phyloP scores from a whole-genome alignment of 768 basidiomycete species.

The Pleurotus ostreatus region DNA sequence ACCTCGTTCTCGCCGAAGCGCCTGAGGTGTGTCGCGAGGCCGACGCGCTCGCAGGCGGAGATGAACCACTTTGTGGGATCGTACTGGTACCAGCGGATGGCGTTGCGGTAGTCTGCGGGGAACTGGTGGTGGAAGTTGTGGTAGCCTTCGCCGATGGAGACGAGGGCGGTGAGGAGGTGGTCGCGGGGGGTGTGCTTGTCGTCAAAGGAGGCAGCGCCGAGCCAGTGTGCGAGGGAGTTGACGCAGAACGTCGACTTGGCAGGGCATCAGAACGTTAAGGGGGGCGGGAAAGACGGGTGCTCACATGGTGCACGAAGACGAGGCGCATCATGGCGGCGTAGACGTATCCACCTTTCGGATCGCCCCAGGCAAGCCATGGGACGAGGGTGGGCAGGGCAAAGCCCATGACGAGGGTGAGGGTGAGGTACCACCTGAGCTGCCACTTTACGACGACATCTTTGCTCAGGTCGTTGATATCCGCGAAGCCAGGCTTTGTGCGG shows the following conservation, averaged over 20 bases:
- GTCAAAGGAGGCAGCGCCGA: constrained; percentile 81
- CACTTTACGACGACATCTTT: constrained; percentile 79
- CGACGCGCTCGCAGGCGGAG: constrained; percentile 49
- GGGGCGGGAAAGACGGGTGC: constrained; percentile 18
- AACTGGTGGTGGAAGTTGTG: constrained; percentile 98
- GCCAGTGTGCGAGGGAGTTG: constrained; percentile 95
- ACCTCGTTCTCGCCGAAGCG: constrained; percentile 54
- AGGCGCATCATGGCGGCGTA: constrained; percentile 63
- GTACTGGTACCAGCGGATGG: constrained; percentile 91
- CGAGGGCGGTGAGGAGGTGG: constrained; percentile 82
- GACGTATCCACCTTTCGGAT: constrained; percentile 81
- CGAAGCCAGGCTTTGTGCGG: constrained; percentile 83
- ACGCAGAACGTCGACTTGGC: constrained; percentile 93
- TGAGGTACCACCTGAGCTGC: constrained; percentile 78
- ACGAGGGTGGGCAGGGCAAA: constrained; percentile 57
- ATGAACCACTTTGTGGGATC: constrained; percentile 94
- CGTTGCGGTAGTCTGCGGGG: constrained; percentile 95
- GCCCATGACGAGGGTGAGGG: constrained; percentile 72
- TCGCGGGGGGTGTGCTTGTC: constrained; percentile 85
- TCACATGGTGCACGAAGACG: constrained; percentile 65
- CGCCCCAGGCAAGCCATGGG: constrained; percentile 74
- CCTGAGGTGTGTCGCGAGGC: constrained; percentile 70
- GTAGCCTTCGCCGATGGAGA: constrained; percentile 92
- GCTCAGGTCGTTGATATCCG: constrained; percentile 82
- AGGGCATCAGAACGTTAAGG: constrained; percentile 56